A percentile compares a stretch with the other conserved stretches of the same genome.
phyloP scores from a whole-genome alignment of 2,329 filamentous ascomycete species.

The Aspergillaceae sp. region DNA sequence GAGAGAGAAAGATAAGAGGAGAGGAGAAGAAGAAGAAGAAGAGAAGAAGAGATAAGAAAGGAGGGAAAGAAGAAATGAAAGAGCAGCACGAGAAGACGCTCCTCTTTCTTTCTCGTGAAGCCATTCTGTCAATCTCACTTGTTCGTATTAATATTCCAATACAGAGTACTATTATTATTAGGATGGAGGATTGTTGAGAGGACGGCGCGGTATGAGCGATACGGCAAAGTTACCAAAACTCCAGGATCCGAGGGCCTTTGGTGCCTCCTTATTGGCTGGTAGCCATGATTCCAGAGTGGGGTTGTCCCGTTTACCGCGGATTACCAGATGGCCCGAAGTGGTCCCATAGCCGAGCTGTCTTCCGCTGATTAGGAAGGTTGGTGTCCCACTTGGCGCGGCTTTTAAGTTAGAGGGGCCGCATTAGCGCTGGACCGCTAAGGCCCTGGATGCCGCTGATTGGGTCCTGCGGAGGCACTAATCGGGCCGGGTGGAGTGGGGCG shows the following conservation, averaged over 20 bases:
- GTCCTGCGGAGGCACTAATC: not conserved
- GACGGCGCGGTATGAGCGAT: not conserved
- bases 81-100: too few relatives aligned
- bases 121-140: too few relatives aligned
- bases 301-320: too few relatives aligned
- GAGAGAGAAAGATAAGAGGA: not conserved
- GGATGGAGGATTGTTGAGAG: too few relatives aligned
- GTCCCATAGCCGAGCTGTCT: not conserved
- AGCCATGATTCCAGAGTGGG: too few relatives aligned
- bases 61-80: too few relatives aligned
- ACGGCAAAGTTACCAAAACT: not conserved
- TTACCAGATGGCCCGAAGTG: not conserved
- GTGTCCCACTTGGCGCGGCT: not conserved
- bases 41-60: too few relatives aligned
- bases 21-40: not conserved
- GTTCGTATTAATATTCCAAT: not conserved
- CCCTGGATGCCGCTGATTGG: not conserved
- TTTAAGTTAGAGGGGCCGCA: not conserved
- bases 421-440: not conserved
- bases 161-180: not conserved
- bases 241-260: not conserved
- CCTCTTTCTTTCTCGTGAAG: too few relatives aligned
- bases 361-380: not conserved
- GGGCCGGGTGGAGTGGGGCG: not conserved
- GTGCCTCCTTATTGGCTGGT: not conserved